Evolutionary conservation across 169 alveolate species (phyloP), one percentile per base, ranked within the genome.

Genomic region (Plasmodium reichenowi): DNA sequence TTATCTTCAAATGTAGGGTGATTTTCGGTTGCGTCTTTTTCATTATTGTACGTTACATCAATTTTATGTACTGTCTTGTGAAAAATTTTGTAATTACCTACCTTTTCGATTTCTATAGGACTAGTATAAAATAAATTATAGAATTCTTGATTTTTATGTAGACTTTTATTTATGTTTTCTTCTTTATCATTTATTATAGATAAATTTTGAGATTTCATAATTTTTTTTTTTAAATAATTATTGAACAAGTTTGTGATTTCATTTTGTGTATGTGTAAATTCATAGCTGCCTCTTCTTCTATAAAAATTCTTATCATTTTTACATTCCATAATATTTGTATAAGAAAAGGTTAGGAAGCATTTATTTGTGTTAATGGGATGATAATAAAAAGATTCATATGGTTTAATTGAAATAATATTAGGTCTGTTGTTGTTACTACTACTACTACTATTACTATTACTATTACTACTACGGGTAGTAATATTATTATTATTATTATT

Each of bases 371-470:
- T 64, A 64, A 50, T 17, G 0, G 89, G 89, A 24, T 78, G 89
- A 20, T 78, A 78, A 17, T 78, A 78, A 78, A 64, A 78, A 24
- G 89, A 78, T 29, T 78, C 89, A 24, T 66, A 29, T 9, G 89
- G 89, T 47, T 78, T 78, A 8, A 78, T 78, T 50, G 24, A 47
- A 5, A 78, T 32, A 3, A 78, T 32, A 24, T 67, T 67, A 29
- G 17, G 47, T 67, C 15, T 6, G 7, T 24, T 15, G 3, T 7
- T 50, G 0, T 1, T n/a, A 50, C 1, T 26, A 26, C 0, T 26
- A 26, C 2, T 26, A 32, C 4, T 32, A 6, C 5, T 32, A 6
- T 32, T 32, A 32, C 2, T 26, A 20, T 20, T 20, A n/a, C n/a
- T n/a, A 20, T 20, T 20, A 20, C 22, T 20, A 20, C 22, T 29